A percentile compares a stretch with the other conserved stretches of the same genome.
These are phyloP conservation scores for Aspergillus diversus DNA, from an alignment of 495 filamentous ascomycete genomes.

Conservation along the genomic window DNA sequence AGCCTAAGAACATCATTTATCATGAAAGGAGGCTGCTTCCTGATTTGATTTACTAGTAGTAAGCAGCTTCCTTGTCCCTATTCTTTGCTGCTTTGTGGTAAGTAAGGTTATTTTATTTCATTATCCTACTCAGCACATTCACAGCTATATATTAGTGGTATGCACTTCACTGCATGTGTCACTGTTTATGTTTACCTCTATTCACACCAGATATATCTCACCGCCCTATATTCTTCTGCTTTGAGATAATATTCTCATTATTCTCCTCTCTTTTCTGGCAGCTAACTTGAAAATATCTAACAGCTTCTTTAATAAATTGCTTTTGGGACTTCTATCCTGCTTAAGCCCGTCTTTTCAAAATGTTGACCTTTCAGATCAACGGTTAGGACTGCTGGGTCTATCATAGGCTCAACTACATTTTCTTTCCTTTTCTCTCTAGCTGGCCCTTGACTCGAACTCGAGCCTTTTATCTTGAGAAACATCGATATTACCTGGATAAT, in stretches of 20 bases:
- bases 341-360: slow-evolving; percentile 13
- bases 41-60: background rate
- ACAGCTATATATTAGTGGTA: background rate
- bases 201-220: slow-evolving; percentile 23
- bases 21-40: background rate
- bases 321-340: slow-evolving; percentile 2
- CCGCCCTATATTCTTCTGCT: slow-evolving; percentile 26
- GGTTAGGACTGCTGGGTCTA: slow-evolving; percentile 20
- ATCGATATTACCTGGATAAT: background rate
- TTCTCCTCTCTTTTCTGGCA: slow-evolving; percentile 6
- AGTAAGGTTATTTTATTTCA: background rate
- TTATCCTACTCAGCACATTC: slow-evolving; percentile 1
- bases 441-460: slow-evolving; percentile 1
- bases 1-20: background rate
- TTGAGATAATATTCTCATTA: slow-evolving; percentile 18
- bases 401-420: slow-evolving; percentile 14
- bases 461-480: background rate
- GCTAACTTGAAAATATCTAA: slow-evolving; percentile 7
- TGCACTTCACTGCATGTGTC: slow-evolving; percentile 12
- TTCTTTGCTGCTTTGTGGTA: background rate
- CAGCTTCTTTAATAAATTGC: slow-evolving; percentile 2
- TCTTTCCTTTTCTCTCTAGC: background rate
- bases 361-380: slow-evolving; percentile 11
- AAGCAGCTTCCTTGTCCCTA: background rate
- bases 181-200: slow-evolving; percentile 18